These are phyloP conservation scores for Eucalyptus marginata DNA, from an alignment of 345 rosid genomes.

Conservation along the genomic window DNA sequence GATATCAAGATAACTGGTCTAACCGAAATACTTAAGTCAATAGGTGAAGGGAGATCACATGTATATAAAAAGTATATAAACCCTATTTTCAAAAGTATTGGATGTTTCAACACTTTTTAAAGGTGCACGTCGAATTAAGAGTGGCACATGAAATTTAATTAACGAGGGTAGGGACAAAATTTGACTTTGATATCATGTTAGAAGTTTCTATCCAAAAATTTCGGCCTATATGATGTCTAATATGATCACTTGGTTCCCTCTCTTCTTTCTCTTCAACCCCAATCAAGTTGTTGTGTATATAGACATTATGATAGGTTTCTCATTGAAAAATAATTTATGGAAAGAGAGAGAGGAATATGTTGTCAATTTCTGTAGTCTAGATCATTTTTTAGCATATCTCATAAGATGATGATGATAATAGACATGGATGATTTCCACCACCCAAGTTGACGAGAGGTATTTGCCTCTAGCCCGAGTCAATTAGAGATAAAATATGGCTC, in stretches of 20 bases:
- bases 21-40: accelerated
- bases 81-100: no score
- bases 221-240: not conserved
- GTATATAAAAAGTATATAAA: not conserved
- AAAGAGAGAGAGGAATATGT: not conserved
- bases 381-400: not conserved
- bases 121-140: not conserved
- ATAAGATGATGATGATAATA: not conserved
- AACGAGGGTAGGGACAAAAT: accelerated
- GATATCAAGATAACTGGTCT: not conserved
- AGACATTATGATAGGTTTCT: not conserved
- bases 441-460: not conserved
- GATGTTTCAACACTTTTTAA: not conserved
- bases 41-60: not conserved
- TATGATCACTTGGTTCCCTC: not conserved
- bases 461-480: not conserved
- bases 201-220: not conserved
- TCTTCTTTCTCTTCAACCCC: not conserved
- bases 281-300: no score
- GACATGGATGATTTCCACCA: not conserved
- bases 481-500: not conserved
- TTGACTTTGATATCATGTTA: not conserved
- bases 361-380: not conserved
- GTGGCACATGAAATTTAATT: not conserved
- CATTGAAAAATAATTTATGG: not conserved